Evolutionary conservation across 257 asterid species (phyloP), one percentile per base, ranked within the genome.

Genomic region (Thymus mandschuricus): DNA sequence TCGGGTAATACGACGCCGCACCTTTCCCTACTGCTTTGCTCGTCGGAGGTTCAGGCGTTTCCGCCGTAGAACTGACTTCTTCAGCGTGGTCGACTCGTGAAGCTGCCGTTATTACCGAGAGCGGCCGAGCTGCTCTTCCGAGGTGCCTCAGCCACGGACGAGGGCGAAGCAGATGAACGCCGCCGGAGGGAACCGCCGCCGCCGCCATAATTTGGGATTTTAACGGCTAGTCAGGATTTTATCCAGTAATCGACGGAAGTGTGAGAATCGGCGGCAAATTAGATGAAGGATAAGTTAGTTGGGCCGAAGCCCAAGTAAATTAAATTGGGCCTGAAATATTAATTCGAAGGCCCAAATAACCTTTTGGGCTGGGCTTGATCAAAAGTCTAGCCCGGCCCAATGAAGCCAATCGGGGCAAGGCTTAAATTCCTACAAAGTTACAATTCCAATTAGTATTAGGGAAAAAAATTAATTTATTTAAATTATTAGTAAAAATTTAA

Each of bases 1-100:
- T 93, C 6, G 97, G 98, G 66, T 81, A 93, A 76, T 75, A 87
- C 46, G 85, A 49, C 10, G 81, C 33, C 55, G 54, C 10, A 5
- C 63, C 75, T 64, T 76, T 78, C 35, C 49, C 63, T 0, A 44
- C 48, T 8, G 8, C 66, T 5, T 50, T 54, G 52, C 56, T 72
- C 48, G 75, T 33, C 8, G 60, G 75, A 70, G 70, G 76, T 55
- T 62, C 50, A 15, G 77, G 72, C 68, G 64, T 43, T 34, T 74
- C 69, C 21, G 68, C 73, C 29, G 75, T 51, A 33, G 57, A 69
- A 2, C 78, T 33, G 57, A 73, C 62, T 2, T 78, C 82, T 52
- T 86, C 95, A 31, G 88, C 62, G 33, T 78, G 68, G 76, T 79
- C 74, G 27, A 80, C 54, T 2, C 87, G 80, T 52, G 78, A 64